Evolutionary conservation across 352 stramenopile species (phyloP).

Genomic region (Phytophthora niederhauseri): DNA sequence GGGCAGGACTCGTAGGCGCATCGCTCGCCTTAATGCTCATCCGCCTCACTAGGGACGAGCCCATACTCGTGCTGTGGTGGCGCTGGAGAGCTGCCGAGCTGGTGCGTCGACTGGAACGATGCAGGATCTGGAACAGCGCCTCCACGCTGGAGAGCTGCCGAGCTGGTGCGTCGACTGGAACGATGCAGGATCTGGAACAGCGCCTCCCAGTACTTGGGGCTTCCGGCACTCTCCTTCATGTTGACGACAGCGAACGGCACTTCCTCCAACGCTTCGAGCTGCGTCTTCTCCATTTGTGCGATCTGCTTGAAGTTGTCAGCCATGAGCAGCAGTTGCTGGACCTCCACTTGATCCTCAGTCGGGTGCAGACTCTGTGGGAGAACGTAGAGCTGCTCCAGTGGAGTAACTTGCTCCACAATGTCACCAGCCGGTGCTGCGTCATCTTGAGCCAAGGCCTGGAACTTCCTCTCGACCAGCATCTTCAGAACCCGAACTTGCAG

Average conservation of each 20-base stretch:
- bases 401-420: background rate
- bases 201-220: constrained; percentile 44
- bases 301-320: constrained; percentile 36
- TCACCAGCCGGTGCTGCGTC: background rate
- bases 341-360: constrained; percentile 11
- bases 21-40: background rate
- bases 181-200: constrained; percentile 56
- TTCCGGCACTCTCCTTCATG: constrained; percentile 27
- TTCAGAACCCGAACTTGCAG: constrained; percentile 32
- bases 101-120: constrained; percentile 34
- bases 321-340: constrained; percentile 35
- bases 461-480: constrained; percentile 17
- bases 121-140: constrained; percentile 50
- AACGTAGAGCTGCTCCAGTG: constrained; percentile 21
- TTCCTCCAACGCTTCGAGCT: constrained; percentile 44
- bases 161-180: constrained; percentile 33
- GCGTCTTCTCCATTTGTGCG: constrained; percentile 39
- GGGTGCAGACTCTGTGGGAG: constrained; percentile 16
- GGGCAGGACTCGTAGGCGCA: background rate
- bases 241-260: constrained; percentile 50
- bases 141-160: constrained; percentile 44
- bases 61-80: constrained; percentile 6
- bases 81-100: constrained; percentile 32
- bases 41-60: background rate
- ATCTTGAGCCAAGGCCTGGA: constrained; percentile 6